These are phyloP conservation scores for Ophiostoma pallidulum DNA, from an alignment of 2,329 filamentous ascomycete species.

Conservation along the genomic window DNA sequence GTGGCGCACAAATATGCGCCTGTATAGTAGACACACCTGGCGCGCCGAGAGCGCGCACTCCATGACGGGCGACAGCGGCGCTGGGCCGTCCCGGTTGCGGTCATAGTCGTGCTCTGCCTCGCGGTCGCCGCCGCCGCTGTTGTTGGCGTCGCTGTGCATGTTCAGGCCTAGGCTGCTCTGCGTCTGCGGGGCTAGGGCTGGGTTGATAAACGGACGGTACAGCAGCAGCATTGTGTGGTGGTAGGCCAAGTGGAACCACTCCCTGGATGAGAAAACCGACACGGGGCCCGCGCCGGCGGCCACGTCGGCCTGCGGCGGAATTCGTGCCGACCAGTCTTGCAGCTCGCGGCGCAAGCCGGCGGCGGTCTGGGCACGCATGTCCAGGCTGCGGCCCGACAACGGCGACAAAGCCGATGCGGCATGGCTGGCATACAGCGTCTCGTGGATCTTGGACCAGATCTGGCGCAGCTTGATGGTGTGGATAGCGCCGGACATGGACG, in stretches of 20 bases:
- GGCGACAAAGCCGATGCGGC: too few species aligned
- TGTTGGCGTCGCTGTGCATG: too few species aligned
- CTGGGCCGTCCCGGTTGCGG: too few species aligned
- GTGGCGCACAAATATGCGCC: constrained; percentile 24
- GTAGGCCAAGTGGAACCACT: constrained; percentile 31
- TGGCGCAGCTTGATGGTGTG: constrained; percentile 23
- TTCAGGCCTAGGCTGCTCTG: too few species aligned
- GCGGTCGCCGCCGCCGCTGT: too few species aligned
- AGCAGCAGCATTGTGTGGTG: constrained; percentile 30
- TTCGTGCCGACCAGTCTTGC: constrained; percentile 22
- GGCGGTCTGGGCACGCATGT: constrained; percentile 8
- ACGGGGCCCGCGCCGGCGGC: too few species aligned
- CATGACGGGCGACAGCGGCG: not conserved
- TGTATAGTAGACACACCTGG: constrained; percentile 27
- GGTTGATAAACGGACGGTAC: constrained; percentile 24
- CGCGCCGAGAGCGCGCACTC: constrained; percentile 16
- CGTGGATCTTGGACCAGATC: constrained; percentile 23
- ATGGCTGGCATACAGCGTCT: constrained; percentile 22
- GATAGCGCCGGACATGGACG: constrained; percentile 23
- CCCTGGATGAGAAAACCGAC: constrained; percentile 27
- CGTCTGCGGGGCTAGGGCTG: too few species aligned
- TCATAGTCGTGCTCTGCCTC: too few species aligned
- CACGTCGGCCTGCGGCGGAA: too few species aligned
- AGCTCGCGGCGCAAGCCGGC: constrained; percentile 20
- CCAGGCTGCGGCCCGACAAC: not conserved